Evolutionary conservation across 768 basidiomycete species (phyloP).

Genomic region (Phlebiopsis flavidoalba): DNA sequence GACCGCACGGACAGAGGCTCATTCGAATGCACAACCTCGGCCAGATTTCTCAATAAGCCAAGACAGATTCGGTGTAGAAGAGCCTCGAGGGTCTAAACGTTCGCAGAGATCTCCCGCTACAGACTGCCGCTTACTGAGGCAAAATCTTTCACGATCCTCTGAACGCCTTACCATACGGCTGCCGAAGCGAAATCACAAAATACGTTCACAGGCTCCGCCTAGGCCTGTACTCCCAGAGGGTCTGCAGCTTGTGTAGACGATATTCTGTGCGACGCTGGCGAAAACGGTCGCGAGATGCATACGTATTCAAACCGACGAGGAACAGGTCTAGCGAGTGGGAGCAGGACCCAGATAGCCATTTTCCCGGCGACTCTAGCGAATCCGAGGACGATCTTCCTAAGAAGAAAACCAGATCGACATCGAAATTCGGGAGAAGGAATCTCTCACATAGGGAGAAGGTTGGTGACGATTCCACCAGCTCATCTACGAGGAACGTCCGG

Average conservation of each 20-base stretch:
- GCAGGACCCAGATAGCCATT: conserved; percentile 1
- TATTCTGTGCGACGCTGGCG: conserved; percentile 10
- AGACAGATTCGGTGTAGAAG: too few relatives aligned
- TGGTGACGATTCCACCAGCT: background rate
- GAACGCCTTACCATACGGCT: too few relatives aligned
- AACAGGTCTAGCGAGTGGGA: conserved; percentile 8
- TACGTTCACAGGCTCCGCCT: too few relatives aligned
- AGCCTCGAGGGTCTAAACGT: too few relatives aligned
- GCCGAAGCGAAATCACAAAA: too few relatives aligned
- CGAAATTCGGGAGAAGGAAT: background rate
- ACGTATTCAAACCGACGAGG: background rate
- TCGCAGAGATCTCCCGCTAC: too few relatives aligned
- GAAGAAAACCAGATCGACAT: background rate
- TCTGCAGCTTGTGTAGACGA: conserved; percentile 4
- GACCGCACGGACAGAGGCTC: too few relatives aligned
- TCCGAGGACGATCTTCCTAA: conserved; percentile 8
- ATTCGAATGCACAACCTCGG: too few relatives aligned
- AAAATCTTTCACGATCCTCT: too few relatives aligned
- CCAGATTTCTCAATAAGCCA: too few relatives aligned
- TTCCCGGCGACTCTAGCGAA: conserved; percentile 9
- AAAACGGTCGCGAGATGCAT: background rate
- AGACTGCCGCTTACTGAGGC: too few relatives aligned
- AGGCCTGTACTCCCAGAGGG: too few relatives aligned
- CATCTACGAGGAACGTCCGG: background rate
- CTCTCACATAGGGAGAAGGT: background rate